Evolutionary conservation across 345 rosid genomes (phyloP).

Genomic region (Syzygium aromaticum): DNA sequence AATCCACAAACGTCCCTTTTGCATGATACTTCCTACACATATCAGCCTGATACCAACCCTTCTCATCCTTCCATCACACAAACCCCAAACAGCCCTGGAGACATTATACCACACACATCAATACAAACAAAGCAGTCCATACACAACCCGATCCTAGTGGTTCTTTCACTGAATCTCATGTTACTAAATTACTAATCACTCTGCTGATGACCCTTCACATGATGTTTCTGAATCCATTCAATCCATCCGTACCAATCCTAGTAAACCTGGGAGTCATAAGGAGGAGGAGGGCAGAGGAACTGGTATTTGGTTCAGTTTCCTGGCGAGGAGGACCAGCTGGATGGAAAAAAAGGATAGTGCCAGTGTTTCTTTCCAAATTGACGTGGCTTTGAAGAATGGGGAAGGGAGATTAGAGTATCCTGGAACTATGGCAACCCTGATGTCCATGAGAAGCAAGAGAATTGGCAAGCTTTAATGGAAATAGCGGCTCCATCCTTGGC

Average conservation of each 20-base stretch:
- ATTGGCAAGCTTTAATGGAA: neutral
- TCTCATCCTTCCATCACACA: neutral
- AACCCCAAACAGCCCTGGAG: neutral
- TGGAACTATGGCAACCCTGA: neutral
- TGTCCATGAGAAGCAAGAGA: neutral
- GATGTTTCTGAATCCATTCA: neutral
- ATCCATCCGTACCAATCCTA: neutral
- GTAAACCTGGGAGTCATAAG: neutral
- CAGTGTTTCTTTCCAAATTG: neutral
- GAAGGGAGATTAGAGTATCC: neutral
- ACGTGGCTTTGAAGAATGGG: neutral
- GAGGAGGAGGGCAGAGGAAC: neutral
- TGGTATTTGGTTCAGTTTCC: neutral
- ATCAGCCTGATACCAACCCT: neutral
- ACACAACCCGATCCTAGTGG: neutral
- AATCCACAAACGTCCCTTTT: neutral
- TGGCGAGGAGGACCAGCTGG: neutral
- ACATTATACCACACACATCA: neutral
- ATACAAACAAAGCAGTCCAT: neutral
- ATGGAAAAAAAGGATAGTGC: neutral
- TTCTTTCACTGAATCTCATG: neutral
- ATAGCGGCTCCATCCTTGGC: neutral
- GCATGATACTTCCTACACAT: neutral
- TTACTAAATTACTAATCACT: neutral
- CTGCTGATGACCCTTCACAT: neutral